Evolutionary conservation across 2,329 filamentous ascomycete genomes (phyloP), one percentile per base, ranked within the genome.

Genomic region (Ilyonectria robusta): DNA sequence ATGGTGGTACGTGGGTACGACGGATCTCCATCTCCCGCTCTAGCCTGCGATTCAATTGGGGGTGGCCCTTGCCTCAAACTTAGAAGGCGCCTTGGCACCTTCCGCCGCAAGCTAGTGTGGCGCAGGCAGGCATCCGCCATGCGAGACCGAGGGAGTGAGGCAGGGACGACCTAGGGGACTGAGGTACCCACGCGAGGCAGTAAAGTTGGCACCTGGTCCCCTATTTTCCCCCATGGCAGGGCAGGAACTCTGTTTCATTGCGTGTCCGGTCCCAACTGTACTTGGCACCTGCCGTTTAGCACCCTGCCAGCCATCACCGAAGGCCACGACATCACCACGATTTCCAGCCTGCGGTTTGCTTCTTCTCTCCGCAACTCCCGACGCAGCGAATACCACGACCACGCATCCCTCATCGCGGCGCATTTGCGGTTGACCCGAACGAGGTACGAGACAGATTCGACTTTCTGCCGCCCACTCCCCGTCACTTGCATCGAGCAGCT

Each of bases 321-420:
- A 75, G 73, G 72, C 72, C 73, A 75, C 73, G 73, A 74, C 73
- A 72, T 65, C 71, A 70, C 59, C 50, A 65, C 42, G 37, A 46
- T 26, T 10, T 40, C 21, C 10, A 15, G 21, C 44, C 26, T 56
- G 59, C 50, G 48, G 44, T 48, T 19, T 19, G n/a, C 31, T 57
- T 42, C 40, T 61, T 46, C 31, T 47, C 13, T 46, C 29, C 19
- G 42, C 37, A 54, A 62, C 31, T 17, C 17, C 35, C 42, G 37
- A 44, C 33, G 6, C 31, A 31, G 31, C 19, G 5, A n/a, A 6
- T 46, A 23, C 23, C 35, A 9, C 23, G 6, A 21, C 46, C 10
- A 50, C 42, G 10, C 29, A 53, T 53, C 33, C 42, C 47, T 50
- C 51, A 44, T 59, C 46, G 50, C 23, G 42, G 33, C 58, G 51